A percentile compares a stretch with the other conserved stretches of the same genome.
These are phyloP conservation scores for Ustilago cynodontis DNA, from an alignment of 1,284 basidiomycete genomes.

Conservation along the genomic window DNA sequence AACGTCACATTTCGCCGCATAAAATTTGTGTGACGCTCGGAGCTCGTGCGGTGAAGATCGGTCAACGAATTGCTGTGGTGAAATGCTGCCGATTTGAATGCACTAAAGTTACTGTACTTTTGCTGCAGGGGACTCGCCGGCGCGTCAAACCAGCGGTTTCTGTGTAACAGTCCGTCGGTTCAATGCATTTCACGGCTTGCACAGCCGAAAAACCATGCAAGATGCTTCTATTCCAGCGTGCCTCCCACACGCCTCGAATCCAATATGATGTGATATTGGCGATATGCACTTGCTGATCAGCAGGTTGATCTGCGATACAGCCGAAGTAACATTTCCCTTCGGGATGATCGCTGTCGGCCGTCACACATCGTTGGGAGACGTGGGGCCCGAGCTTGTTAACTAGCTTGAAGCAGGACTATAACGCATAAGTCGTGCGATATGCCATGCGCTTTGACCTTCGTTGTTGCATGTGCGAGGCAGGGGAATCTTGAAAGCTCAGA, in stretches of 20 bases:
- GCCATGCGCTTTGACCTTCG: background rate
- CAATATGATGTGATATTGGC: background rate
- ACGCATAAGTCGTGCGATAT: background rate
- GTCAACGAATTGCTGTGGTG: background rate
- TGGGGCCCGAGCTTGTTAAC: too few relatives aligned
- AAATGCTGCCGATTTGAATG: background rate
- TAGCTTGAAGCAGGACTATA: too few relatives aligned
- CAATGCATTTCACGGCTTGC: background rate
- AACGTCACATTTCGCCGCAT: conserved; percentile 23
- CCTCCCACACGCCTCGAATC: background rate
- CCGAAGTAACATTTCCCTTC: too few relatives aligned
- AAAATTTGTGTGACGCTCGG: conserved; percentile 10
- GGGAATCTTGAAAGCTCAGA: background rate
- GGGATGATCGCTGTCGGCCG: too few relatives aligned
- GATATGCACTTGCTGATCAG: conserved; percentile 3
- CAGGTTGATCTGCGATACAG: background rate
- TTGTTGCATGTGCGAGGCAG: background rate
- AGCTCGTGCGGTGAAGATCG: conserved; percentile 7
- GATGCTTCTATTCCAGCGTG: background rate
- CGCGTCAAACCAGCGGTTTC: conserved; percentile 1
- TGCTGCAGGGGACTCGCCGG: background rate
- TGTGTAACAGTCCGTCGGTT: conserved; percentile 2
- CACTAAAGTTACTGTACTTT: background rate
- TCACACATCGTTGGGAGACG: too few relatives aligned
- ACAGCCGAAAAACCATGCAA: conserved; percentile 1